Base-by-base conservation (phyloP, 371 early-diverging fungal species). In the Actinomortierella ambigua region DNA sequence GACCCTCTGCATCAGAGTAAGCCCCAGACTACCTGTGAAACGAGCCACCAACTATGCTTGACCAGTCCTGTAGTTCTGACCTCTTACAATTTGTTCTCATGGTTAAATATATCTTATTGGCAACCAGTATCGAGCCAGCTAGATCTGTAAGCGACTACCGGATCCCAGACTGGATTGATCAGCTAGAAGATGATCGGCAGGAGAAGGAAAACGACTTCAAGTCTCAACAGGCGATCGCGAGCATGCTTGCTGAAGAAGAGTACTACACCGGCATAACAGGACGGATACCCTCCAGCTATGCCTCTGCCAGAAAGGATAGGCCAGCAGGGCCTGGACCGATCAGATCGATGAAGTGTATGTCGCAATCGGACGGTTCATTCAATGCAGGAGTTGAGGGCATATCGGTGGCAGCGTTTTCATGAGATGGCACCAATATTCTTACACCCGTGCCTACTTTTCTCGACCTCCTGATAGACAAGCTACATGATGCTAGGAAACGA, bases 191-290 rank as follows among this genome's bases (percentile, higher is more conserved):
- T 22, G 63, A 57, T 2, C 44, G 65, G 1, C 67, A 48, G 42
- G 85, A 82, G 43, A 85, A 85, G 83, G 90, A 89, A 63, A 82
- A 79, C 41, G 34, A 34, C 34, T 34, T 34, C 34, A 80, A 82
- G 53, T 85, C 88, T 0, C 77, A 81, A 9, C 63, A 75, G 46
- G 64, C 89, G 50, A 90, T 90, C 64, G 86, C 85, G 52, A 82
- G 83, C 62, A 89, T 90, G 89, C 77, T 90, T 17, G 88, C 85
- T 2, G 90, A 90, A 49, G 89, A 90, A 64, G 81, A 82, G 51
- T 85, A 79, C 54, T 88, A 85, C 64, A 84, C 85, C 52, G 86
- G 83, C 22, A 15, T 50, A 20, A 24, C 24, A 14, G 26, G 68
- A 17, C 22, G 55, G 5, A 29, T 59, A 18, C 28, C 29, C 26